These are phyloP conservation scores for Talaromyces sp. DNA, from an alignment of 2,329 filamentous ascomycete species.

Conservation along the genomic window DNA sequence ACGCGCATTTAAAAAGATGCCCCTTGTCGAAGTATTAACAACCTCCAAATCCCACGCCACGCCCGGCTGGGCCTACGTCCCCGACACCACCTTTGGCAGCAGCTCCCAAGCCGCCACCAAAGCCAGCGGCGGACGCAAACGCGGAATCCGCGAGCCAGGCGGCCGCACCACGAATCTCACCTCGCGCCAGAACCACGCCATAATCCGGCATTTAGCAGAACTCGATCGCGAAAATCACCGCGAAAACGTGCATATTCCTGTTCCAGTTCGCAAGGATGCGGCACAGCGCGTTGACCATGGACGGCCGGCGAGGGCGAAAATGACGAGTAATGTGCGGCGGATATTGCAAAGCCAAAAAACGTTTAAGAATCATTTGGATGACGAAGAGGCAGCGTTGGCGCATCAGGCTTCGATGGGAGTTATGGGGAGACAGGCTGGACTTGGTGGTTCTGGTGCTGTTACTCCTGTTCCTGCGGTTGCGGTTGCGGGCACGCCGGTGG, in stretches of 20 bases:
- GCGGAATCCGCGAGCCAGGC: slow-evolving; percentile 57
- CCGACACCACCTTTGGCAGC: slow-evolving; percentile 61
- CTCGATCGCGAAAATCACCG: slow-evolving; percentile 74
- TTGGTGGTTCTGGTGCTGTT: not conserved
- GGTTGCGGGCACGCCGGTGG: not conserved
- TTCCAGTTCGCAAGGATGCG: slow-evolving; percentile 50
- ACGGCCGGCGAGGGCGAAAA: slow-evolving; percentile 30
- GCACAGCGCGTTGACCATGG: slow-evolving; percentile 28
- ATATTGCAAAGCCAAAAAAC: slow-evolving; percentile 46
- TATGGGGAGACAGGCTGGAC: not conserved
- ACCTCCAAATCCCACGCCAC: slow-evolving; percentile 62
- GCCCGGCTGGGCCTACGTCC: slow-evolving; percentile 89
- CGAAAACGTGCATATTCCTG: slow-evolving; percentile 61
- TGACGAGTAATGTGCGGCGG: slow-evolving; percentile 42
- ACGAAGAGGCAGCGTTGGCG: slow-evolving; percentile 40
- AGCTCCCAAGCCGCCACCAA: slow-evolving; percentile 50
- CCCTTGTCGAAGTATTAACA: slow-evolving; percentile 77
- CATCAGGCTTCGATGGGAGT: not conserved
- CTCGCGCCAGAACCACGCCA: slow-evolving; percentile 75
- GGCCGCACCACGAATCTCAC: slow-evolving; percentile 58
- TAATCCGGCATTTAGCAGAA: slow-evolving; percentile 73
- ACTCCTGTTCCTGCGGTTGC: not conserved
- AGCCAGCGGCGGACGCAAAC: slow-evolving; percentile 58
- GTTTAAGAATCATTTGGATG: slow-evolving; percentile 47
- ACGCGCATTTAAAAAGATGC: slow-evolving; percentile 39